Evolutionary conservation across 2,329 filamentous ascomycete species (phyloP), one percentile per base, ranked within the genome.

Genomic region (Cryphonectria carpinicola): DNA sequence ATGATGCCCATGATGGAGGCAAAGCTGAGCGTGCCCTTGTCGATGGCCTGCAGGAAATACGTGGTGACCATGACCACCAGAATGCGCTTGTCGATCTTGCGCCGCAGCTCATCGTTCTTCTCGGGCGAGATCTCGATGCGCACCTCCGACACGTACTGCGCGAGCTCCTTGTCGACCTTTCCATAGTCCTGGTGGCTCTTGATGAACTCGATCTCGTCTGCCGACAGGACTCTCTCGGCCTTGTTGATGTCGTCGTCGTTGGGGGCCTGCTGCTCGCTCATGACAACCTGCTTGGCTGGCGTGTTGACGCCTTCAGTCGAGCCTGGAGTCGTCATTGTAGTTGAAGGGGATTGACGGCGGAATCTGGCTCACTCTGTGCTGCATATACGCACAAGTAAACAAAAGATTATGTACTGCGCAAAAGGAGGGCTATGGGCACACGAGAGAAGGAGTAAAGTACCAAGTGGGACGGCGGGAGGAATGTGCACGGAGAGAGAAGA

Each of bases 1-100:
- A 81, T 80, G 65, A 91, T 82, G 39, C 86, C 87, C 88, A 91
- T 90, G 77, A 91, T 90, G 61, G 86, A 87, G 11, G 88, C 87
- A 85, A 84, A 91, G 1, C 85, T 88, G 76, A 92, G 81, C 0
- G 89, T 92, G 37, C 89, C 89, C 79, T 92, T 92, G 79, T 92
- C 90, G 62, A 92, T 84, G 62, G 89, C 86, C 76, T 92, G 92
- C 32, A 93, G 80, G 76, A 94, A 93, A 79, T 94, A 93, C 0
- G 91, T 93, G 64, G 86, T 79, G 70, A 94, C 86, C 92, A 94
- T 94, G 78, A 94, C 84, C 2, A 85, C 80, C 60, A 95, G 81
- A 2, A 94, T 86, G 43, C 91, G 87, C 72, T 83, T 85, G 79
- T 94, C 90, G 74, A 94, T 92, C 82, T 89, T 82, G 66, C 80